phyloP scores from a whole-genome alignment of 148 eudicot genomes.

The Tetragonia tetragonoides region DNA sequence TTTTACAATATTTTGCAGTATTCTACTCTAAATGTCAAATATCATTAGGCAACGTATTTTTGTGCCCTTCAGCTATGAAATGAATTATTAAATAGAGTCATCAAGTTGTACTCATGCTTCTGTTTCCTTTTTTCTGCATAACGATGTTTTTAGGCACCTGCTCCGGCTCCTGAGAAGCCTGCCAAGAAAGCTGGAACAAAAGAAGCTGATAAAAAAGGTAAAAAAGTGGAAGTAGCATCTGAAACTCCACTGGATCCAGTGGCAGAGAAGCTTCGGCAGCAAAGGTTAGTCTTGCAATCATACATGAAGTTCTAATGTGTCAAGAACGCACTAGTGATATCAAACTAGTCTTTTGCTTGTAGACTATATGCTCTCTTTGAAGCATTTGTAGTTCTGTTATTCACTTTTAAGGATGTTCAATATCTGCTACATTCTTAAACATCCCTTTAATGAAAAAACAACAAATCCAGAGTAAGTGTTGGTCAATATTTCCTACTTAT shows the following conservation, averaged over 20 bases:
- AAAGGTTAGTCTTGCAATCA: slow-evolving; percentile 30
- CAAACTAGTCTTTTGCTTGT: no score
- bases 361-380: neutral
- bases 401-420: neutral
- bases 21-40: no score
- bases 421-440: neutral
- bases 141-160: slow-evolving; percentile 34
- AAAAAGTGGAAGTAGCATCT: slow-evolving; percentile 23
- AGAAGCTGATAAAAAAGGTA: slow-evolving; percentile 35
- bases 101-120: neutral
- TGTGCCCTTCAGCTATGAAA: neutral
- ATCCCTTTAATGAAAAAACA: no score
- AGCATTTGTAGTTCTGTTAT: neutral
- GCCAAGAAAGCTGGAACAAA: slow-evolving; percentile 35
- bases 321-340: neutral
- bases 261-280: slow-evolving; percentile 49
- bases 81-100: neutral
- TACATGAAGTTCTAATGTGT: neutral
- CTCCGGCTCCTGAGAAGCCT: slow-evolving; percentile 36
- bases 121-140: neutral
- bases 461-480: no score
- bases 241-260: slow-evolving; percentile 40
- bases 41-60: no score
- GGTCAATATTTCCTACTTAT: no score
- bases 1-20: neutral